Conservation (phyloP, 2,329 filamentous ascomycete genomes). For the Microcyclospora pomicola region DNA sequence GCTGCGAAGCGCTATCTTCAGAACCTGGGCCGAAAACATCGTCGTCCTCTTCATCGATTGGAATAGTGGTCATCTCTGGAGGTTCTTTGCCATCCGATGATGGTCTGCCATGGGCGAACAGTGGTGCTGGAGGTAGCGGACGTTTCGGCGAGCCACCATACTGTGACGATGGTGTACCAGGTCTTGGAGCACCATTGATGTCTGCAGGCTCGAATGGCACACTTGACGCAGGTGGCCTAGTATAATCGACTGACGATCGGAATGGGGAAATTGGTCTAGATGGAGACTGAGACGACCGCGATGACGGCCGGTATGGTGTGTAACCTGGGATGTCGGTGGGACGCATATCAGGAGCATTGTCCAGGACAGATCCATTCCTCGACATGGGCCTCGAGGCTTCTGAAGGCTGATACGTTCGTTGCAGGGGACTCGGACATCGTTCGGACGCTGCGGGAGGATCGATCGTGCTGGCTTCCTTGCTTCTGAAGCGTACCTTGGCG, state of each 20-base stretch:
- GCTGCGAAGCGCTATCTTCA: conserved; percentile 31
- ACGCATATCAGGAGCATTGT: conserved; percentile 34
- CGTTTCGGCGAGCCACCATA: conserved; percentile 80
- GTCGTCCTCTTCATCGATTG: conserved; percentile 39
- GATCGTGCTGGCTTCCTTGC: conserved; percentile 15
- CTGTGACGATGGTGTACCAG: conserved; percentile 76
- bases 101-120: conserved; percentile 52
- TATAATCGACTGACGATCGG: conserved; percentile 46
- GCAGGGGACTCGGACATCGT: conserved; percentile 28
- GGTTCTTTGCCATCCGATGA: conserved; percentile 27
- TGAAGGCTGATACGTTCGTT: conserved; percentile 37
- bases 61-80: conserved; percentile 55
- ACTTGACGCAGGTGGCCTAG: conserved; percentile 55
- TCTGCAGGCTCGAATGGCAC: conserved; percentile 74
- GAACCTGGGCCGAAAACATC: conserved; percentile 53
- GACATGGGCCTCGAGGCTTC: conserved; percentile 31
- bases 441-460: conserved; percentile 20
- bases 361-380: conserved; percentile 37
- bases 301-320: conserved; percentile 42
- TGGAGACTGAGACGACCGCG: conserved; percentile 38
- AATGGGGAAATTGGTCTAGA: conserved; percentile 45
- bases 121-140: conserved; percentile 74
- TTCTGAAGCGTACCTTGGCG: conserved; percentile 21
- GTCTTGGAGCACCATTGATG: conserved; percentile 76
- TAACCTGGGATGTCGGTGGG: conserved; percentile 52